Percentiles rank a stretch among this genome's conserved stretches.
phyloP scores from a whole-genome alignment of 75 land plant genomes.

The Cunninghamia lanceolata region DNA sequence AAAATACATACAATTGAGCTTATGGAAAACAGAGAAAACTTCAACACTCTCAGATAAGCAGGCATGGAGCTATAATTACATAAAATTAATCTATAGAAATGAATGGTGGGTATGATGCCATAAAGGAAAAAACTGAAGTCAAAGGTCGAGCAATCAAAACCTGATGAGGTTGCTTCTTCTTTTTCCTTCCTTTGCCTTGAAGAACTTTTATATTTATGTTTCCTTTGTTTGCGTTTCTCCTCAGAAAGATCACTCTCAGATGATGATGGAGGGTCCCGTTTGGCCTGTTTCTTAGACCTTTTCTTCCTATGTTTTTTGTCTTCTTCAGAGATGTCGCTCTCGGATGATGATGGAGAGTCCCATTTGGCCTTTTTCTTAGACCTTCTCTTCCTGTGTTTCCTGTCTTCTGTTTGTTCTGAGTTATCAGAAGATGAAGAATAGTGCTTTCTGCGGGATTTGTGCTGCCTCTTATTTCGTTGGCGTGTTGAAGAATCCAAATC shows the following conservation, averaged over 20 bases:
- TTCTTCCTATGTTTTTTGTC: constrained; percentile 19
- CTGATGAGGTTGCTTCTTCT: constrained; percentile 5
- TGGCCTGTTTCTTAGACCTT: constrained; percentile 23
- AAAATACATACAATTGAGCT: not conserved
- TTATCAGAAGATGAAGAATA: constrained; percentile 22
- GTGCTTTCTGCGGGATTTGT: constrained; percentile 22
- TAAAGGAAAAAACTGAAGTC: not conserved
- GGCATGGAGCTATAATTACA: too few species aligned
- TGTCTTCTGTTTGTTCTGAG: constrained; percentile 31
- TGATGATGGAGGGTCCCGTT: constrained; percentile 17
- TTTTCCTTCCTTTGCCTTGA: not conserved
- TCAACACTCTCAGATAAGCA: not conserved
- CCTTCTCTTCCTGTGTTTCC: constrained; percentile 21
- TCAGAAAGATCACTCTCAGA: constrained; percentile 13
- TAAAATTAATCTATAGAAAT: not conserved
- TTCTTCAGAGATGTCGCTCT: constrained; percentile 15
- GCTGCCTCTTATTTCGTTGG: constrained; percentile 12
- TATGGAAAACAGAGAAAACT: not conserved
- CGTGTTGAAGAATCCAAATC: constrained; percentile 9
- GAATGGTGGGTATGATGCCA: not conserved
- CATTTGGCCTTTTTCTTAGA: constrained; percentile 22
- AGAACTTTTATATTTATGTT: not conserved
- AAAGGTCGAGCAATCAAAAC: not conserved
- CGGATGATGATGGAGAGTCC: constrained; percentile 19
- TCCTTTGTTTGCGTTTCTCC: constrained; percentile 12